phyloP scores from a whole-genome alignment of 768 basidiomycete genomes.

The Kwoniella shandongensis region DNA sequence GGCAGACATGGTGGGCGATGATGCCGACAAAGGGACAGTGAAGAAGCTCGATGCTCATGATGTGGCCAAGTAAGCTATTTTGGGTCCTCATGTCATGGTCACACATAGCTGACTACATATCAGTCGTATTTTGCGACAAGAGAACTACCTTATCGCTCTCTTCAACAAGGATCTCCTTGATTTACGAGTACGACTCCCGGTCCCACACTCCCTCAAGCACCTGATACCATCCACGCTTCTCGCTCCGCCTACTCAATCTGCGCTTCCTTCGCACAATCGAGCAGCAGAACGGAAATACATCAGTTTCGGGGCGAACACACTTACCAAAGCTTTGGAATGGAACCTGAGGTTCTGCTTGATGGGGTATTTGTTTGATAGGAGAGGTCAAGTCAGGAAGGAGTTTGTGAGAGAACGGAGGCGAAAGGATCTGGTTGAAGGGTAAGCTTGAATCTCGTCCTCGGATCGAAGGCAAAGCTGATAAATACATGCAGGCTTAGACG shows the following conservation, averaged over 20 bases:
- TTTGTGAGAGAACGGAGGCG: constrained; percentile 86
- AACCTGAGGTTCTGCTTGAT: constrained; percentile 93
- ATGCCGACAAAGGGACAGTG: constrained; percentile 55
- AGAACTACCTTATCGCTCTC: constrained; percentile 95
- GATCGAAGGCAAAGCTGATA: background rate
- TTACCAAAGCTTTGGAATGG: constrained; percentile 94
- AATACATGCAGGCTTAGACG: constrained; percentile 63
- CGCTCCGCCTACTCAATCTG: constrained; percentile 27
- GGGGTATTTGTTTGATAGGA: constrained; percentile 89
- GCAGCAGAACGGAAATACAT: constrained; percentile 61
- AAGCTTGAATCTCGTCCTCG: constrained; percentile 41
- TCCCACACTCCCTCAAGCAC: constrained; percentile 25
- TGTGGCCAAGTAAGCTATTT: constrained; percentile 68
- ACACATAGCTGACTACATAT: constrained; percentile 3
- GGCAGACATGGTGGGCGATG: constrained; percentile 53
- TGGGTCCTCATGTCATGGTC: background rate
- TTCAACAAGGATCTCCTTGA: constrained; percentile 97
- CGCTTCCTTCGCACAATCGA: constrained; percentile 10
- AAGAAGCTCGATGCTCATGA: constrained; percentile 95
- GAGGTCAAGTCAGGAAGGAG: constrained; percentile 83
- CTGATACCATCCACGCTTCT: constrained; percentile 34
- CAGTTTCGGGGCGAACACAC: constrained; percentile 61
- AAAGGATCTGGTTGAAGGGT: constrained; percentile 78
- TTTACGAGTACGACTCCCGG: constrained; percentile 76
- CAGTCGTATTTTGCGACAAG: constrained; percentile 87